phyloP scores from a whole-genome alignment of 2,329 filamentous ascomycete genomes.

The Pestalotiopsis fici region DNA sequence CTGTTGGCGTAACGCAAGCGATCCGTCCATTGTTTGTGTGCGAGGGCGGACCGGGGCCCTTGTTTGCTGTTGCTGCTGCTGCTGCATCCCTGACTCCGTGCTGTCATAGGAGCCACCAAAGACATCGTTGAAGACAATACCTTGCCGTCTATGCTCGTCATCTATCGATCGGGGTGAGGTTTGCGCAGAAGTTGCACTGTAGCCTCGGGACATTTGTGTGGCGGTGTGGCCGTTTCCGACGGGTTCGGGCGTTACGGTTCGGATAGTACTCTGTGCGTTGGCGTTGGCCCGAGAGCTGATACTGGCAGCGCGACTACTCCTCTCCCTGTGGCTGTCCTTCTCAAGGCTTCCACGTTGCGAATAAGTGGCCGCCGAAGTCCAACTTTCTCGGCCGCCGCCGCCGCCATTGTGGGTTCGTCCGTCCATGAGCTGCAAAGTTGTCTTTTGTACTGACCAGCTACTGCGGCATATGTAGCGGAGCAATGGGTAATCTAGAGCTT shows the following conservation, averaged over 20 bases:
- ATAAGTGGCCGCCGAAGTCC: conserved; percentile 27
- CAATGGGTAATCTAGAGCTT: conserved; percentile 25
- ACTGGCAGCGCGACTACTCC: conserved; percentile 14
- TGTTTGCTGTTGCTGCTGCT: conserved; percentile 30
- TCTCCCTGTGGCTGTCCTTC: conserved; percentile 19
- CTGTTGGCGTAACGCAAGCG: conserved; percentile 43
- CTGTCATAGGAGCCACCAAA: conserved; percentile 53
- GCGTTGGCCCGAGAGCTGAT: conserved; percentile 27
- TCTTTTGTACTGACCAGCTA: conserved; percentile 35
- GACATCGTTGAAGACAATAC: conserved; percentile 61
- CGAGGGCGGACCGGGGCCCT: conserved; percentile 47
- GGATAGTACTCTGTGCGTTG: conserved; percentile 48
- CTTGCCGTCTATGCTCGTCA: conserved; percentile 52
- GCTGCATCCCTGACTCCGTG: conserved; percentile 38
- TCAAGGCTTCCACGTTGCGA: conserved; percentile 21
- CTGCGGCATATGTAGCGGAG: conserved; percentile 14
- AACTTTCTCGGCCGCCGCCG: conserved; percentile 30
- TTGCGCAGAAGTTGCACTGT: conserved; percentile 40
- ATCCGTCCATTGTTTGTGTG: conserved; percentile 60
- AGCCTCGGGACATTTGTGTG: conserved; percentile 28
- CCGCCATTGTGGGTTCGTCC: conserved; percentile 38
- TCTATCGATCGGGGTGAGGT: conserved; percentile 50
- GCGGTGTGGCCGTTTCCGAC: conserved; percentile 31
- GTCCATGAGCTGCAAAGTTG: conserved; percentile 51
- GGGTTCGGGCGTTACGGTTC: conserved; percentile 67